Percentiles rank a stretch among this genome's conserved stretches.
Evolutionary conservation across 441 rosid species (phyloP).

Genomic region (Syzygium syzygioides): DNA sequence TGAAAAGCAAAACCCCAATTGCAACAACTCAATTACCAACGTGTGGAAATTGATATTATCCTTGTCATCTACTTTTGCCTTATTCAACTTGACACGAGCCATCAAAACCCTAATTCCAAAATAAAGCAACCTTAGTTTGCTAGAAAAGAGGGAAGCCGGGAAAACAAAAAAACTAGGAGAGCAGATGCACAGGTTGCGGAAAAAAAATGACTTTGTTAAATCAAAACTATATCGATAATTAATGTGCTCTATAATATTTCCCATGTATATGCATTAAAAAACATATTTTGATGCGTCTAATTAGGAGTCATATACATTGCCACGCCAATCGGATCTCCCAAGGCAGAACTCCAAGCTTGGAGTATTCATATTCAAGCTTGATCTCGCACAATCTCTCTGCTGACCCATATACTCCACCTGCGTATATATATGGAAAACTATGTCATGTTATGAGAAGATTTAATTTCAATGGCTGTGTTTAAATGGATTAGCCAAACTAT

Average conservation of each 20-base stretch:
- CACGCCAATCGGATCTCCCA: constrained; percentile 1
- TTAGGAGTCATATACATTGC: background rate
- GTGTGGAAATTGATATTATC: background rate
- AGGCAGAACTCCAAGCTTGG: constrained; percentile 6
- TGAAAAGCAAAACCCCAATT: background rate
- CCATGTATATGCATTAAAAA: background rate
- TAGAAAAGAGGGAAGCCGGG: background rate
- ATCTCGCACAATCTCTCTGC: background rate
- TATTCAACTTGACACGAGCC: background rate
- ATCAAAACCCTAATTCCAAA: background rate
- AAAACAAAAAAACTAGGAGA: background rate
- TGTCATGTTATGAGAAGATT: background rate
- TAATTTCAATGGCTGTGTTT: background rate
- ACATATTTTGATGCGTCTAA: background rate
- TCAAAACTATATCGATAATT: background rate
- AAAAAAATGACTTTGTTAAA: background rate
- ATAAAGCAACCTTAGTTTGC: background rate
- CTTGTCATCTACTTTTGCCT: background rate
- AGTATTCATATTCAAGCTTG: background rate
- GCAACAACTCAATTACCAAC: background rate
- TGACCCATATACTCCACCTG: background rate
- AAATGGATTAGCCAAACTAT: background rate
- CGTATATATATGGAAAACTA: background rate
- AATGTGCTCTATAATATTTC: background rate
- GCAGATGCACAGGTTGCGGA: background rate